phyloP scores from a whole-genome alignment of 495 filamentous ascomycete genomes.

The Chaetomidium leptoderma region DNA sequence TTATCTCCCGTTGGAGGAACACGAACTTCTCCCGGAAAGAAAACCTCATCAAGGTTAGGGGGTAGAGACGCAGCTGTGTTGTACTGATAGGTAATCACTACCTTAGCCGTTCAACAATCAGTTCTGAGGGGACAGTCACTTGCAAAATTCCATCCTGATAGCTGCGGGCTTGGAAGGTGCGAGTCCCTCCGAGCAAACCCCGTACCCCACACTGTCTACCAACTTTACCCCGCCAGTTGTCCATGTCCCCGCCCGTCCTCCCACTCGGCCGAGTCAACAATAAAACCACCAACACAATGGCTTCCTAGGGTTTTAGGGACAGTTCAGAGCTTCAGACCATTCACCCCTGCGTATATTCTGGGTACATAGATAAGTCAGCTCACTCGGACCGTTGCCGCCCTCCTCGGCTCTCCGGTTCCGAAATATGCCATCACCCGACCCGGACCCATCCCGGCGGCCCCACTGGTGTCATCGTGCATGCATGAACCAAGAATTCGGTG shows the following conservation, averaged over 20 bases:
- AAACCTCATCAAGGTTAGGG: slow-evolving; percentile 44
- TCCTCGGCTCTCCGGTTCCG: neutral
- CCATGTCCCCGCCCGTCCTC: neutral
- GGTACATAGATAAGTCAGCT: too few relatives aligned
- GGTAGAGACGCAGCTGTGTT: too few relatives aligned
- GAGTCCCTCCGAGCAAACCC: neutral
- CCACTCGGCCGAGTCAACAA: too few relatives aligned
- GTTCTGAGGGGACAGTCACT: too few relatives aligned
- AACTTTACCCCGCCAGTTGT: neutral
- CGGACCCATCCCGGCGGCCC: neutral
- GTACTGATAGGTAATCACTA: too few relatives aligned
- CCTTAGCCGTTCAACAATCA: too few relatives aligned
- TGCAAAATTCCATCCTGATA: too few relatives aligned
- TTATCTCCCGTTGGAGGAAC: slow-evolving; percentile 69
- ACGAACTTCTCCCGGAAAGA: slow-evolving; percentile 58
- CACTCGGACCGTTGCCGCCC: neutral
- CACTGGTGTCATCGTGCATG: slow-evolving; percentile 5
- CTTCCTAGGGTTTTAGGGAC: too few relatives aligned
- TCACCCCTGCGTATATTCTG: too few relatives aligned
- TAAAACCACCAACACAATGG: too few relatives aligned
- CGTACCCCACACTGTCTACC: neutral
- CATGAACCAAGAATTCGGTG: neutral
- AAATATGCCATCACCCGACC: neutral
- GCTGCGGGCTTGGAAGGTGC: too few relatives aligned
- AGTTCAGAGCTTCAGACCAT: too few relatives aligned